A percentile compares a stretch with the other conserved stretches of the same genome.
These are phyloP conservation scores for Micromonas commoda DNA, from an alignment of 139 green algal genomes.

Conservation along the genomic window DNA sequence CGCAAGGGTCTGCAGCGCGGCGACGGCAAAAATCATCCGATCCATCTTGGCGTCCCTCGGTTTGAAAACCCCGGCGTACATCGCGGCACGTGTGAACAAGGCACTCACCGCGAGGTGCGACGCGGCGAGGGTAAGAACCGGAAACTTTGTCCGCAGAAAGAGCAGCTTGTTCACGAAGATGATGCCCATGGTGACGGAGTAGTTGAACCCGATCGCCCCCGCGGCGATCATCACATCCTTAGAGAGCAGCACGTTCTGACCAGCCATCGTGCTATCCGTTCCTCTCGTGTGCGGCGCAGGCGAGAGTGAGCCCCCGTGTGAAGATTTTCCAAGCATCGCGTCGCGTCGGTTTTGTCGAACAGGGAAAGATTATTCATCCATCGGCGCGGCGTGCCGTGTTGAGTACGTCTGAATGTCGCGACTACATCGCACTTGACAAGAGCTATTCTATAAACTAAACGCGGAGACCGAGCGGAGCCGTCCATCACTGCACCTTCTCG, in stretches of 20 bases:
- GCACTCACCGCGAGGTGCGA: constrained; percentile 1
- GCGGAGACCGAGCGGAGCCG: no score
- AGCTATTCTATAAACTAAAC: no score
- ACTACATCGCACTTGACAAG: no score
- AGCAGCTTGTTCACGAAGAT: constrained; percentile 18
- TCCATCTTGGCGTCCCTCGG: not conserved
- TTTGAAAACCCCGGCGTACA: not conserved
- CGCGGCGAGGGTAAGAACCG: not conserved
- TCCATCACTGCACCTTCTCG: no score
- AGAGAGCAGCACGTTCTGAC: not conserved
- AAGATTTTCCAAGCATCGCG: no score
- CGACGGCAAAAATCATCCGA: not conserved
- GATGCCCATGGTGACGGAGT: constrained; percentile 13
- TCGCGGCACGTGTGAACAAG: not conserved
- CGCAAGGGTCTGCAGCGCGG: not conserved
- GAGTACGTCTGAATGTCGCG: no score
- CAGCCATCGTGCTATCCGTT: not conserved
- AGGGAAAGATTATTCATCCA: no score
- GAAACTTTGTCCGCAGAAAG: not conserved
- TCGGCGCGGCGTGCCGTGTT: no score
- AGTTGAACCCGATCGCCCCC: not conserved
- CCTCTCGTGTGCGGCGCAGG: not conserved
- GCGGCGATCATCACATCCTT: not conserved
- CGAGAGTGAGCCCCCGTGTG: not conserved
- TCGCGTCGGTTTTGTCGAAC: no score